These are phyloP conservation scores for Boletus barrowsii DNA, from an alignment of 768 basidiomycete genomes.

Conservation along the genomic window DNA sequence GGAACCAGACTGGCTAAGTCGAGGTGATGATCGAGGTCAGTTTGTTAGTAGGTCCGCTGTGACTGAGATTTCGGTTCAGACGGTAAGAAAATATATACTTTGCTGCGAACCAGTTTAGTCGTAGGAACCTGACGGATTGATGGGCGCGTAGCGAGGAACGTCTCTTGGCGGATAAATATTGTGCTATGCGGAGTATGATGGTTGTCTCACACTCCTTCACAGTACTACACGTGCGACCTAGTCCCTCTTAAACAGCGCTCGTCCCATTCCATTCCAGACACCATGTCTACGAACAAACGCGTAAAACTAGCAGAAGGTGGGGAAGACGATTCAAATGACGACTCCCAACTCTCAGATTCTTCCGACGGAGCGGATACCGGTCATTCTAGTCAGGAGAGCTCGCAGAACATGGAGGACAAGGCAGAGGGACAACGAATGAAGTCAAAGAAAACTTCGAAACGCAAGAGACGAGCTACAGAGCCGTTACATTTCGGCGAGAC, in stretches of 20 bases:
- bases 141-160: slow-evolving; percentile 3
- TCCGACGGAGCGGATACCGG: slow-evolving; percentile 10
- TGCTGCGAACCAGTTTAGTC: slow-evolving; percentile 5
- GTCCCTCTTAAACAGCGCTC: not conserved
- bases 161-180: not conserved
- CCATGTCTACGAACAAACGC: slow-evolving; percentile 56
- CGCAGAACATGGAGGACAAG: slow-evolving; percentile 61
- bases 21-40: slow-evolving; percentile 3
- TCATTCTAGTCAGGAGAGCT: slow-evolving; percentile 22
- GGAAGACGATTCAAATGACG: slow-evolving; percentile 10
- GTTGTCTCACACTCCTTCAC: not conserved
- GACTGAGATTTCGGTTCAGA: slow-evolving; percentile 16
- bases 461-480: slow-evolving; percentile 78
- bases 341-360: slow-evolving; percentile 6
- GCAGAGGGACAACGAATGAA: slow-evolving; percentile 53
- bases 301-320: slow-evolving; percentile 38
- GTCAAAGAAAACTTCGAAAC: slow-evolving; percentile 77
- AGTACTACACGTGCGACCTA: not conserved
- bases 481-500: slow-evolving; percentile 72
- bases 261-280: slow-evolving; percentile 6
- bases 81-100: slow-evolving; percentile 13
- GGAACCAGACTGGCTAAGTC: slow-evolving; percentile 7
- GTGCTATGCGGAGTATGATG: not conserved
- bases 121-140: slow-evolving; percentile 2
- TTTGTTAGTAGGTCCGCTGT: slow-evolving; percentile 2